phyloP scores from a whole-genome alignment of 2,329 filamentous ascomycete species.

The Taxawa tesnikishii region DNA sequence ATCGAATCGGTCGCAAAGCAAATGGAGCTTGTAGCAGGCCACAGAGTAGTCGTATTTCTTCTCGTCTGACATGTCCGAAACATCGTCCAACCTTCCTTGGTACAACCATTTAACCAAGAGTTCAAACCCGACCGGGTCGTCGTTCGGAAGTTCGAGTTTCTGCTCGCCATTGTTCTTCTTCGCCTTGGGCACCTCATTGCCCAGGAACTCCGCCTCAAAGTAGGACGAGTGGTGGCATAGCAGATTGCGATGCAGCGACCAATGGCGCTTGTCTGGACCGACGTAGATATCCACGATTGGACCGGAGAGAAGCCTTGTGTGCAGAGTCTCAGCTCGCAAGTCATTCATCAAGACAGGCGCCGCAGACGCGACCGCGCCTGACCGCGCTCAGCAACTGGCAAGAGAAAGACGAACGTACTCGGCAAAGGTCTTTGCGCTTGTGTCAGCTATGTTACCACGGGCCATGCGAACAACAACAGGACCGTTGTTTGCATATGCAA shows the following conservation, averaged over 20 bases:
- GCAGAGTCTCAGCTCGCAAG: conserved; percentile 28
- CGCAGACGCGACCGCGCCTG: conserved; percentile 11
- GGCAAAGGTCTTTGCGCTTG: conserved; percentile 37
- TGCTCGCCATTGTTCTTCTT: conserved; percentile 23
- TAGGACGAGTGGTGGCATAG: conserved; percentile 40
- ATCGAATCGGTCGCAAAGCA: conserved; percentile 39
- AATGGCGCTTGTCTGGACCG: conserved; percentile 33
- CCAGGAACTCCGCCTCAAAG: conserved; percentile 24
- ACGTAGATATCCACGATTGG: conserved; percentile 40
- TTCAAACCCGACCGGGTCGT: conserved; percentile 40
- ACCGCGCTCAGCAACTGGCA: conserved; percentile 8
- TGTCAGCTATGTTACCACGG: conserved; percentile 31
- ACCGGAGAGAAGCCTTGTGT: conserved; percentile 40
- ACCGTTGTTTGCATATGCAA: conserved; percentile 30
- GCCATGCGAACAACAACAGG: conserved; percentile 30
- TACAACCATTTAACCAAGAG: conserved; percentile 45
- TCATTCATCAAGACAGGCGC: conserved; percentile 9
- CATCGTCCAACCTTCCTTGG: conserved; percentile 39
- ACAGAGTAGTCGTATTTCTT: conserved; percentile 43
- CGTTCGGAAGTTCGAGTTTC: conserved; percentile 33
- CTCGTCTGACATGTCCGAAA: conserved; percentile 31
- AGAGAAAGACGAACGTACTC: conserved; percentile 33
- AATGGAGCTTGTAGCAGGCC: conserved; percentile 40
- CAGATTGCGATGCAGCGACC: conserved; percentile 40
- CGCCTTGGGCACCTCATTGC: conserved; percentile 21